Base-by-base conservation (phyloP, 192 early-diverging fungal species). In the Phlyctochytrium bullatum region DNA sequence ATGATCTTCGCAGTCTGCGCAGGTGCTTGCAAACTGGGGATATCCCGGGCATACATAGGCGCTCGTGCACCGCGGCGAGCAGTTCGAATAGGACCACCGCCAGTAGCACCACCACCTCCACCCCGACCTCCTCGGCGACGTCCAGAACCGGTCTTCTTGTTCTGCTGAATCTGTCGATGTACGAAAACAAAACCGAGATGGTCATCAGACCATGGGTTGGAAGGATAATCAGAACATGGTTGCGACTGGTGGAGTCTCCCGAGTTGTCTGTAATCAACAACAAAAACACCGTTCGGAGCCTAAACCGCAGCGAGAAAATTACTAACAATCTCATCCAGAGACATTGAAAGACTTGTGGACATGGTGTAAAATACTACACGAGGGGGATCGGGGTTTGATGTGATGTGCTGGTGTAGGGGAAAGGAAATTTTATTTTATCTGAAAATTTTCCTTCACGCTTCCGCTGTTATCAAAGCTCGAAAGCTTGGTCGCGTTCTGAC, bases 291-390 rank as follows among this genome's bases (percentile, higher is more conserved):
- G n/a, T n/a, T n/a, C n/a, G n/a, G n/a, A n/a, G n/a, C n/a, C n/a
- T n/a, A 50, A n/a, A n/a, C 40, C 40, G 40, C 40, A 10, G n/a
- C 10, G 54, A 65, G 50, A 33, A 14, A 36, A 52, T 12, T 1
- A 65, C 69, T 71, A 32, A 71, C 69, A 30, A 71, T 52, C 30
- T 71, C 69, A 59, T 71, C 69, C 12, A 71, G 69, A 14, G 62
- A 64, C 62, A 71, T 63, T 52, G 63, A 64, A 53, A 71, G 52
- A 52, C 34, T 50, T 28, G 24, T 67, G 10, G 62, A 14, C 30
- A 57, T 63, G 61, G 62, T 69, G 47, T 60, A n/a, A n/a, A n/a
- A n/a, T n/a, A n/a, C n/a, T n/a, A n/a, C n/a, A n/a, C n/a, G n/a
- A n/a, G n/a, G n/a, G n/a, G n/a, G n/a, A n/a, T n/a, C n/a, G n/a